These are phyloP conservation scores for Ceratocystis cubensis DNA, from an alignment of 2,329 filamentous ascomycete genomes.

Conservation along the genomic window DNA sequence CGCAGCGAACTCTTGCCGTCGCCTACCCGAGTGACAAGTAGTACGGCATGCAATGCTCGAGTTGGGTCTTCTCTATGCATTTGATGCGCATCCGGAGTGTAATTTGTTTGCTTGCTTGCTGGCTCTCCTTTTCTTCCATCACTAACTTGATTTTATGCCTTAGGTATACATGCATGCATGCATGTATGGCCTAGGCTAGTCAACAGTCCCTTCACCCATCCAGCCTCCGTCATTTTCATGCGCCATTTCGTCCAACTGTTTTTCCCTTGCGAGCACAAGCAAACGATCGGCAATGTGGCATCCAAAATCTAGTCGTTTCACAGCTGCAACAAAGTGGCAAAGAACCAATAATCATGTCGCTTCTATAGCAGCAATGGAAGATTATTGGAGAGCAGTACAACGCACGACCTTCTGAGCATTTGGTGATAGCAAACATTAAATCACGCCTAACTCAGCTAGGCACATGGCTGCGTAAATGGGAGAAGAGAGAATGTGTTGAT, in stretches of 20 bases:
- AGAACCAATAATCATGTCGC: neutral
- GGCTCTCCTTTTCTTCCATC: neutral
- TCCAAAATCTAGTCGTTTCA: neutral
- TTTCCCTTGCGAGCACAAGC: neutral
- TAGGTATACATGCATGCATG: neutral
- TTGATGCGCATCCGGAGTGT: too few relatives aligned
- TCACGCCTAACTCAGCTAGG: too few relatives aligned
- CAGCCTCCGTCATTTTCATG: neutral
- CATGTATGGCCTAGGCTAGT: neutral
- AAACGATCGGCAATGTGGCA: neutral
- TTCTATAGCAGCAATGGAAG: neutral
- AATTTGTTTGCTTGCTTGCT: neutral
- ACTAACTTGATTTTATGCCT: neutral
- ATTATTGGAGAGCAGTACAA: neutral
- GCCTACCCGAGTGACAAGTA: neutral
- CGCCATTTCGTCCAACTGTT: neutral
- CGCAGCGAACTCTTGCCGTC: neutral
- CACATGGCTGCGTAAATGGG: neutral
- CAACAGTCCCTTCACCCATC: neutral
- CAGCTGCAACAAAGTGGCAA: neutral
- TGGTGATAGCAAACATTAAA: too few relatives aligned
- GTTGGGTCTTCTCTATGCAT: neutral
- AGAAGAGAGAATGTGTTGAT: constrained; percentile 1
- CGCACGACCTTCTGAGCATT: too few relatives aligned
- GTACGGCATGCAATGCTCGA: neutral